A percentile compares a stretch with the other conserved stretches of the same genome.
Evolutionary conservation across 1,284 basidiomycete genomes (phyloP).

Genomic region (Mycena citricolor): DNA sequence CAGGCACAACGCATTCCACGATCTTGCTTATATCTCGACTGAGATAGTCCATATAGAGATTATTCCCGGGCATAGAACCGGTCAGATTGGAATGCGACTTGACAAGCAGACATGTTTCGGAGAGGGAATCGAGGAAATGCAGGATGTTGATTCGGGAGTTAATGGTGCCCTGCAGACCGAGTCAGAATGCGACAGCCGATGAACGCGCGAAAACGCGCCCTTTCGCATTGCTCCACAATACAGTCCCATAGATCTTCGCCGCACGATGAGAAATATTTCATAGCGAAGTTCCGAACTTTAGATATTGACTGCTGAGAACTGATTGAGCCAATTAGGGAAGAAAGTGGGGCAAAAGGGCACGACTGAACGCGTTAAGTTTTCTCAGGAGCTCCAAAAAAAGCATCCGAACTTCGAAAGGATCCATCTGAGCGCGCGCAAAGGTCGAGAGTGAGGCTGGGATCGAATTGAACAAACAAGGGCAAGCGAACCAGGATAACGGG

Average conservation of each 20-base stretch:
- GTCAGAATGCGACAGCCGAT: not conserved
- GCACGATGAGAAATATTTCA: slow-evolving; percentile 80
- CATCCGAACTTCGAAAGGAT: slow-evolving; percentile 89
- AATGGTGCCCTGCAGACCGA: slow-evolving; percentile 64
- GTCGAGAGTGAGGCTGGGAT: not conserved
- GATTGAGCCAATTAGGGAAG: slow-evolving; percentile 30
- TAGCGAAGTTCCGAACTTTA: slow-evolving; percentile 82
- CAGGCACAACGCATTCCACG: slow-evolving; percentile 81
- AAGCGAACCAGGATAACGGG: too few relatives aligned
- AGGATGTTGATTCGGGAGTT: slow-evolving; percentile 92
- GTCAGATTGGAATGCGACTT: slow-evolving; percentile 53
- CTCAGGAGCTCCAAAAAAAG: slow-evolving; percentile 76
- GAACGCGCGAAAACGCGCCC: slow-evolving; percentile 45
- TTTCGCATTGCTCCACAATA: slow-evolving; percentile 85
- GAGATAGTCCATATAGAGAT: slow-evolving; percentile 76
- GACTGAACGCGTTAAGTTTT: slow-evolving; percentile 77
- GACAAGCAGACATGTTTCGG: slow-evolving; percentile 71
- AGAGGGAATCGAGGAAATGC: slow-evolving; percentile 87
- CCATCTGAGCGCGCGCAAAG: slow-evolving; percentile 66
- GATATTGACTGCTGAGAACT: slow-evolving; percentile 89
- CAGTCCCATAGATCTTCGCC: slow-evolving; percentile 96
- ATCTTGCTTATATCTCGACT: slow-evolving; percentile 72
- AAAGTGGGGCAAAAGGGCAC: slow-evolving; percentile 24
- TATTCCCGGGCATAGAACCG: slow-evolving; percentile 43
- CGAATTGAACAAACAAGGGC: too few relatives aligned